Evolutionary conservation across 2,329 filamentous ascomycete genomes (phyloP).

Genomic region (Penicillium sp.): DNA sequence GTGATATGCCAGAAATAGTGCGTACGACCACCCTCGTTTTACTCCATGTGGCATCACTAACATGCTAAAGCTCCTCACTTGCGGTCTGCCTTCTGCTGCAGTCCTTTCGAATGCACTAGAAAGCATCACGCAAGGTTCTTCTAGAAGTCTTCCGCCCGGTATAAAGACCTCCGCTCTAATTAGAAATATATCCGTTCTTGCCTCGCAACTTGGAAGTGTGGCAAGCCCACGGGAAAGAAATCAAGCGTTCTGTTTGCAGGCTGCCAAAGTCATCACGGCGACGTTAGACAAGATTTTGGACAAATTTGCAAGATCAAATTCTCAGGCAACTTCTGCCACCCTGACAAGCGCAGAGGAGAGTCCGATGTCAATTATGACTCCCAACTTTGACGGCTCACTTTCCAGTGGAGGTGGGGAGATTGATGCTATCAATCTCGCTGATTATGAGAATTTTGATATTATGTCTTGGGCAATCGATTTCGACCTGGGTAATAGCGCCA

Average conservation of each 20-base stretch:
- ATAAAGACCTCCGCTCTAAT: conserved; percentile 14
- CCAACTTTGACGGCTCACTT: neutral
- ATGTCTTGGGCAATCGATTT: conserved; percentile 12
- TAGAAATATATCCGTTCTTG: conserved; percentile 15
- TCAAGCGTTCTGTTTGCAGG: conserved; percentile 13
- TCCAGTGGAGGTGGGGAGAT: neutral
- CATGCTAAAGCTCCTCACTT: conserved; percentile 9
- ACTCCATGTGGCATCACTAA: neutral
- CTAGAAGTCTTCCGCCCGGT: conserved; percentile 5
- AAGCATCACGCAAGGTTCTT: conserved; percentile 3
- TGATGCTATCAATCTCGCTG: neutral
- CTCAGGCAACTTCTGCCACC: neutral
- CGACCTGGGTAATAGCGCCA: neutral
- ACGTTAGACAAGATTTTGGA: conserved; percentile 15
- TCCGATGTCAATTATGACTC: neutral
- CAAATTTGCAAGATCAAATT: neutral
- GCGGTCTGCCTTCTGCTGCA: conserved; percentile 15
- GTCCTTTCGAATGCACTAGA: conserved; percentile 11
- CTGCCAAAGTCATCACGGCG: conserved; percentile 11
- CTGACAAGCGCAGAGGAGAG: neutral
- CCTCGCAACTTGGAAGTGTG: conserved; percentile 14
- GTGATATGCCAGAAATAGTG: conserved; percentile 18
- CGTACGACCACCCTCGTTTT: neutral
- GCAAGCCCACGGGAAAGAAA: conserved; percentile 10
- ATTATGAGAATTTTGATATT: conserved; percentile 11